Conservation (phyloP, 2,329 filamentous ascomycete species). For the Verticillium tricorpus region DNA sequence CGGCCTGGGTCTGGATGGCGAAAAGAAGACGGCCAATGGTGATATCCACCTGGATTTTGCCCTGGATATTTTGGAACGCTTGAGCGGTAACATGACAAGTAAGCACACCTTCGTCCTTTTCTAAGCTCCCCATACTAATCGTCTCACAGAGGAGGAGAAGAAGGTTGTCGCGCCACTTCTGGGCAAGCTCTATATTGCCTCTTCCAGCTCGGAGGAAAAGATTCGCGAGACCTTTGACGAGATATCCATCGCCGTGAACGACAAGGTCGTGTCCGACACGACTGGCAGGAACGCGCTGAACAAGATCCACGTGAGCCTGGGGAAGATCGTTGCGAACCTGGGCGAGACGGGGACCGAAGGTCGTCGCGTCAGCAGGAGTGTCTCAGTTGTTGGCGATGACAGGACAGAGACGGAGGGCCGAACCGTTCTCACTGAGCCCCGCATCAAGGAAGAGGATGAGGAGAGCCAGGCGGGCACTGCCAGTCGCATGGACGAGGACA, state of each 20-base stretch:
- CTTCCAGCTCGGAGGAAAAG: constrained; percentile 56
- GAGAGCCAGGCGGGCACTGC: constrained; percentile 29
- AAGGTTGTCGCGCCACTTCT: constrained; percentile 75
- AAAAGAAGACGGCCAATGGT: constrained; percentile 63
- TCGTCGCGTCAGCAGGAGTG: constrained; percentile 38
- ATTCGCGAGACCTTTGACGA: constrained; percentile 54
- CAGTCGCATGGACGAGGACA: constrained; percentile 23
- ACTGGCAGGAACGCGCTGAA: constrained; percentile 60
- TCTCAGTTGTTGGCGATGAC: constrained; percentile 32
- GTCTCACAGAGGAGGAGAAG: constrained; percentile 69
- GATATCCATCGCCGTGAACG: constrained; percentile 59
- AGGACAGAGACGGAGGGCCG: constrained; percentile 28
- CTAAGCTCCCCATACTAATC: constrained; percentile 21
- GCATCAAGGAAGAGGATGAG: constrained; percentile 46
- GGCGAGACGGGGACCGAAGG: constrained; percentile 37
- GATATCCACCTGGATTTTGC: constrained; percentile 80
- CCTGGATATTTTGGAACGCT: constrained; percentile 68
- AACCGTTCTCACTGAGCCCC: constrained; percentile 34
- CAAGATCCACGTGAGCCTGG: constrained; percentile 63
- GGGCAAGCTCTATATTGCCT: constrained; percentile 75
- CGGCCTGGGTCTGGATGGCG: constrained; percentile 44
- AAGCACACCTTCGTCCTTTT: constrained; percentile 31
- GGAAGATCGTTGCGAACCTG: constrained; percentile 62
- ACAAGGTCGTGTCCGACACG: constrained; percentile 54
- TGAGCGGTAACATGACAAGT: constrained; percentile 65